phyloP scores from a whole-genome alignment of 1,284 basidiomycete genomes.

The Cryptococcus depauperatus region DNA sequence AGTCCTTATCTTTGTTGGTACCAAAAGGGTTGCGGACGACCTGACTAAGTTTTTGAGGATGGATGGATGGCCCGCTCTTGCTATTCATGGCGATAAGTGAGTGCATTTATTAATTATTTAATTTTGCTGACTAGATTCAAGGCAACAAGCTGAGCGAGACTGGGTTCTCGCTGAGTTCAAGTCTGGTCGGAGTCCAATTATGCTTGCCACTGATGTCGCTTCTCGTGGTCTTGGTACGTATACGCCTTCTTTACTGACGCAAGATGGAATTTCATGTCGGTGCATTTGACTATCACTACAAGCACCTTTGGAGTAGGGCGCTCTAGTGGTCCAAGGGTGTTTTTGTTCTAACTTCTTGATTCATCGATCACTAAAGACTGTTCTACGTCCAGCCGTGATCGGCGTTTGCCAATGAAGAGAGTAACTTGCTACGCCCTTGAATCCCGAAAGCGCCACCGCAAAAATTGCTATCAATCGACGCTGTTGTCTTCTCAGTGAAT shows the following conservation, averaged over 20 bases:
- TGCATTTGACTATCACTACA: constrained; percentile 9
- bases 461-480: constrained; percentile 3
- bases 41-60: constrained; percentile 94
- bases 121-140: constrained; percentile 40
- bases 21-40: constrained; percentile 95
- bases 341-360: constrained; percentile 7
- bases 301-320: constrained; percentile 11
- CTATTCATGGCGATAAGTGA: constrained; percentile 94
- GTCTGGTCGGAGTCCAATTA: constrained; percentile 90
- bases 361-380: not conserved
- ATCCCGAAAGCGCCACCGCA: constrained; percentile 17
- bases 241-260: constrained; percentile 35
- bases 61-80: constrained; percentile 97
- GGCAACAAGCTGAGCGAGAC: constrained; percentile 82
- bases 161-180: constrained; percentile 99
- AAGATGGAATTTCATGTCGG: constrained; percentile 10
- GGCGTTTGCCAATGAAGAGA: constrained; percentile 5
- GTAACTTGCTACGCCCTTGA: constrained; percentile 6
- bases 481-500: not conserved
- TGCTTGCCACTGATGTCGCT: constrained; percentile 96
- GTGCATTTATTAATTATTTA: constrained; percentile 2
- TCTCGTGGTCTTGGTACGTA: constrained; percentile 99
- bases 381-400: constrained; percentile 3
- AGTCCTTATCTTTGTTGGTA: constrained; percentile 96
- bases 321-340: constrained; percentile 14